Evolutionary conservation across 345 rosid genomes (phyloP), one percentile per base, ranked within the genome.

Genomic region (Schrenkiella parvula): DNA sequence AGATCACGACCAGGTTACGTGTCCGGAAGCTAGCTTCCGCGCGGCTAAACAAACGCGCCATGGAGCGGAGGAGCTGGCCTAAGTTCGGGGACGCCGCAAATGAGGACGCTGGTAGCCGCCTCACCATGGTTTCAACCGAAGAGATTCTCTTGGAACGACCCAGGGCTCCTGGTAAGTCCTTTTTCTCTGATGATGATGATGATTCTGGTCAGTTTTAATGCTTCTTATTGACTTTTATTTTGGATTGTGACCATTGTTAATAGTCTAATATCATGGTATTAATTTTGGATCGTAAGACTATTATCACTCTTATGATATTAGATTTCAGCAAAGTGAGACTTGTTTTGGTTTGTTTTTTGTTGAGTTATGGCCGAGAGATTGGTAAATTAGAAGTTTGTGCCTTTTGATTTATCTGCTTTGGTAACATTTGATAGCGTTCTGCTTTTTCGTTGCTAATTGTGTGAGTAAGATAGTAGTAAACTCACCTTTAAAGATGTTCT

Each of bases 41-140:
- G 1, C 77, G 87, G 31, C 86, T 84, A 22, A 86, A 83, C 70
- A 83, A 85, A 60, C 70, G 81, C 2, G 96, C 87, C 10, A 21
- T 84, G 26, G 93, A 86, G 86, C 64, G 92, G 23, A 73, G 93
- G 48, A 79, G 70, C 19, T 89, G 88, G 96, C 51, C 82, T 26
- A 88, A 85, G 82, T 89, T 92, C 39, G 98, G 96, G 1, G 93
- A 86, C 56, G 96, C 96, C 0, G 88, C 82, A 0, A 83, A 78
- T 37, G 90, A 88, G 61, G 91, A 86, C 3, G 89, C 83, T 52
- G 88, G 88, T 12, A 74, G 77, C 22, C 80, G 80, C 41, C 90
- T 90, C 63, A 90, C 95, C 22, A 83, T 87, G 90, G 88, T 84
- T 25, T 92, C 96, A 8, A 84, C 92, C 1, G 95, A 88, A 74